A percentile compares a stretch with the other conserved stretches of the same genome.
Evolutionary conservation across 2,329 filamentous ascomycete species (phyloP).

Genomic region (Hypocreales sp.): DNA sequence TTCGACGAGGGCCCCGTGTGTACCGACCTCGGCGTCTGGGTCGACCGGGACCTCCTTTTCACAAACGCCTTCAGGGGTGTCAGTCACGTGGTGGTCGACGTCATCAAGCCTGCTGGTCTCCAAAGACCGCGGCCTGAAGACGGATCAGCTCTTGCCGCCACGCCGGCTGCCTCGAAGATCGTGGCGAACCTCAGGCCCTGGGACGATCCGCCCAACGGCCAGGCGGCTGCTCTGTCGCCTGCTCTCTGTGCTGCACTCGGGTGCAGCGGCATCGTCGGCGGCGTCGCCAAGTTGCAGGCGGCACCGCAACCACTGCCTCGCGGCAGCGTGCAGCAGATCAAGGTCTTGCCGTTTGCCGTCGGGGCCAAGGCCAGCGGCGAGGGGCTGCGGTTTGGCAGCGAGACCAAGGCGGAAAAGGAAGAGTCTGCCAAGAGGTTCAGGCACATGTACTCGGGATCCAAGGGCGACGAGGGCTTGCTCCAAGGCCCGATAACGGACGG

Average conservation of each 20-base stretch:
- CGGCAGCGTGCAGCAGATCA: slow-evolving; percentile 49
- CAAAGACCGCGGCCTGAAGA: slow-evolving; percentile 55
- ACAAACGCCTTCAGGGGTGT: slow-evolving; percentile 60
- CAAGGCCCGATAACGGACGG: slow-evolving; percentile 83
- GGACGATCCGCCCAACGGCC: slow-evolving; percentile 74
- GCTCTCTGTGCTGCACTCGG: slow-evolving; percentile 61
- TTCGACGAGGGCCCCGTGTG: slow-evolving; percentile 54
- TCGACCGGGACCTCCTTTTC: slow-evolving; percentile 63
- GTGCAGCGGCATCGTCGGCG: slow-evolving; percentile 61
- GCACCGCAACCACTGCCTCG: slow-evolving; percentile 58
- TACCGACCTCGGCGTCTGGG: slow-evolving; percentile 59
- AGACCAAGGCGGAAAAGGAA: slow-evolving; percentile 70
- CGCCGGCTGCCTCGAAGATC: slow-evolving; percentile 35
- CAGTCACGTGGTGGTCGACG: slow-evolving; percentile 65
- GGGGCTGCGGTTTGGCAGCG: slow-evolving; percentile 73
- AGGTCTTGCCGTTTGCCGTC: slow-evolving; percentile 64
- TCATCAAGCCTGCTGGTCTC: slow-evolving; percentile 70
- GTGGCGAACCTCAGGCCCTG: slow-evolving; percentile 64
- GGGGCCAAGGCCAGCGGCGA: slow-evolving; percentile 39
- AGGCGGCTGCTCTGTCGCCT: slow-evolving; percentile 65
- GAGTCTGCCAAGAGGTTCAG: slow-evolving; percentile 58
- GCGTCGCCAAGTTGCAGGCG: slow-evolving; percentile 74
- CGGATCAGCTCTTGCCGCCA: slow-evolving; percentile 39
- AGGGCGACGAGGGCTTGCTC: slow-evolving; percentile 45
- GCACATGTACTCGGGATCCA: slow-evolving; percentile 49